Evolutionary conservation across 805 yeast species (phyloP).

Genomic region (Hanseniaspora osmophila): DNA sequence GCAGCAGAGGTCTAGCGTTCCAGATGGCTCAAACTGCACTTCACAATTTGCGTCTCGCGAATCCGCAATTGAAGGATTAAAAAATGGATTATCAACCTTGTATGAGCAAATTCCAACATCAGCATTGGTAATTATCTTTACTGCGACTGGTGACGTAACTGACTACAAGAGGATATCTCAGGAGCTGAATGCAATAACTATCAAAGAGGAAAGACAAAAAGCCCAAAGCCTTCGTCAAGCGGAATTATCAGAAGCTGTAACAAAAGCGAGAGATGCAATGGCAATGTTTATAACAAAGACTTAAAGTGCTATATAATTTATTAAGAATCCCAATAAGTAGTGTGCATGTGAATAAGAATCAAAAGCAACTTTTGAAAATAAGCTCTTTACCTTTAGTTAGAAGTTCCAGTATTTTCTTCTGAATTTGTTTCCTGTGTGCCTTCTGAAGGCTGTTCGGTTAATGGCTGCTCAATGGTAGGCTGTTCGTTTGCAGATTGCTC

Average conservation of each 20-base stretch:
- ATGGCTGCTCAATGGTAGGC: too few species aligned
- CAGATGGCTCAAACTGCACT: not conserved
- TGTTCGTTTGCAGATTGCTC: too few species aligned
- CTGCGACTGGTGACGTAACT: conserved; percentile 50
- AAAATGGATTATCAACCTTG: conserved; percentile 32
- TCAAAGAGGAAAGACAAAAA: conserved; percentile 29
- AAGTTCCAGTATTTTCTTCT: too few species aligned
- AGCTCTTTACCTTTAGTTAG: not conserved
- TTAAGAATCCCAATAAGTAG: not conserved
- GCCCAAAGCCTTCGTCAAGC: conserved; percentile 31
- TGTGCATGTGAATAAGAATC: too few species aligned
- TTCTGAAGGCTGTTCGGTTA: too few species aligned
- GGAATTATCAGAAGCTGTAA: conserved; percentile 32
- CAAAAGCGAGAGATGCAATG: conserved; percentile 45
- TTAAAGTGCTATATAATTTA: not conserved
- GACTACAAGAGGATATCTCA: conserved; percentile 31
- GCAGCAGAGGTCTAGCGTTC: conserved; percentile 12
- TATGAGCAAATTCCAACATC: conserved; percentile 41
- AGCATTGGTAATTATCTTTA: conserved; percentile 44
- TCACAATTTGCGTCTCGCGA: conserved; percentile 5
- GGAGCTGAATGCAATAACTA: conserved; percentile 25
- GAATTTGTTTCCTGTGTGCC: too few species aligned
- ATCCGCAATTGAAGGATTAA: conserved; percentile 24
- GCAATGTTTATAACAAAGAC: conserved; percentile 36
- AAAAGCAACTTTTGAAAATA: too few species aligned